Percentiles rank a stretch among this genome's conserved stretches.
Conservation (phyloP, 1,284 basidiomycete species). For the Tilletia walkeri region DNA sequence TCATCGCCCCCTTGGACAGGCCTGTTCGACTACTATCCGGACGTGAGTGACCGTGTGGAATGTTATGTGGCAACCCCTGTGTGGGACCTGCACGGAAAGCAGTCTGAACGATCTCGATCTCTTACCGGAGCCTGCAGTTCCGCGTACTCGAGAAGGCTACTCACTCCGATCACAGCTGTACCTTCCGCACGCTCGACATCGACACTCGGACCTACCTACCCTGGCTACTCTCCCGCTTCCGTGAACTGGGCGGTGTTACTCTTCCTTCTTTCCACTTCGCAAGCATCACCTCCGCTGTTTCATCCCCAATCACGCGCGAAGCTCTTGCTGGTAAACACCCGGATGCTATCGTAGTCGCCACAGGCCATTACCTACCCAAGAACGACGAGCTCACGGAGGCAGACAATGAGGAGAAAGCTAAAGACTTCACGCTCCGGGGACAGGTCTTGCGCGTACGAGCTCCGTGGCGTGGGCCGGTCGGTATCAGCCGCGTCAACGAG, state of each 20-base stretch:
- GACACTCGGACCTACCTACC: slow-evolving; percentile 42
- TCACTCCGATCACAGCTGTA: slow-evolving; percentile 25
- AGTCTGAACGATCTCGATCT: not conserved
- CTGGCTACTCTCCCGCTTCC: slow-evolving; percentile 32
- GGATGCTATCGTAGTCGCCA: slow-evolving; percentile 31
- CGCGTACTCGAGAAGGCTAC: not conserved
- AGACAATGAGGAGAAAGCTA: slow-evolving; percentile 25
- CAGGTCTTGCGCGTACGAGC: slow-evolving; percentile 44
- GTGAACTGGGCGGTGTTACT: slow-evolving; percentile 34
- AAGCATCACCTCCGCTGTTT: not conserved
- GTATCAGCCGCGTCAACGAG: slow-evolving; percentile 29
- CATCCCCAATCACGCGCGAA: not conserved
- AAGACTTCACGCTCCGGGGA: slow-evolving; percentile 35
- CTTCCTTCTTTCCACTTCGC: slow-evolving; percentile 16
- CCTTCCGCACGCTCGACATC: slow-evolving; percentile 40
- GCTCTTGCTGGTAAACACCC: slow-evolving; percentile 6
- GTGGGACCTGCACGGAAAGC: no score
- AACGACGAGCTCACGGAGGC: not conserved
- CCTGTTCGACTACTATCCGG: slow-evolving; percentile 42
- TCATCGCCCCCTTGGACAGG: slow-evolving; percentile 21
- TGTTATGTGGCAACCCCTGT: not conserved
- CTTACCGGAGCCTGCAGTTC: not conserved
- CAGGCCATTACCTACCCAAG: slow-evolving; percentile 28
- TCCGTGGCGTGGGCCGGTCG: slow-evolving; percentile 36
- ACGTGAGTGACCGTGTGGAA: slow-evolving; percentile 26